Conservation (phyloP, 139 green algal genomes). For the Micractinium sp. region DNA sequence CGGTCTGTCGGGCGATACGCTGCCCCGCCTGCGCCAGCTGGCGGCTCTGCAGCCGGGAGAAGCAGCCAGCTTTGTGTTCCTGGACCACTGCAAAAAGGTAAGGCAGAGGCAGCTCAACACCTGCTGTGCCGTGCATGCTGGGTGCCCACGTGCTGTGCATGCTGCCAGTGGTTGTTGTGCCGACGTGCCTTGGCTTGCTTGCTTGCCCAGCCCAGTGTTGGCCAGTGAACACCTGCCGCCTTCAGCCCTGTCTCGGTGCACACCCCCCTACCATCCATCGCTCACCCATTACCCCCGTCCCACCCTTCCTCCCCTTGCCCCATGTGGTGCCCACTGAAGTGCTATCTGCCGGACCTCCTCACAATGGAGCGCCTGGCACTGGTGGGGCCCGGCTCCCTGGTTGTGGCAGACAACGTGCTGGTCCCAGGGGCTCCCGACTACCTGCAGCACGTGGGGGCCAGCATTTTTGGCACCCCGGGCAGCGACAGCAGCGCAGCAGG, state of each 20-base stretch:
- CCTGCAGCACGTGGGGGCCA: not conserved
- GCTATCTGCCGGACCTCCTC: constrained; percentile 19
- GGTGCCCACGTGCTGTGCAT: too few relatives aligned
- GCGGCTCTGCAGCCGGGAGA: not conserved
- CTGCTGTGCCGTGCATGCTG: not conserved
- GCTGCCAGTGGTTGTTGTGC: too few relatives aligned
- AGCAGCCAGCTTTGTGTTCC: not conserved
- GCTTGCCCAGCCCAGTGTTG: too few relatives aligned
- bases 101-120: not conserved
- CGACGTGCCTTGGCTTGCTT: not conserved
- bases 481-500: not conserved
- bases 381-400: constrained; percentile 1
- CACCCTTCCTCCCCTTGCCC: not conserved
- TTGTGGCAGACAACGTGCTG: constrained; percentile 29
- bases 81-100: constrained; percentile 27
- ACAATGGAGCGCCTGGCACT: constrained; percentile 12
- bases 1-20: not conserved
- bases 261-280: not conserved
- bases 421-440: constrained; percentile 12
- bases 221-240: too few relatives aligned
- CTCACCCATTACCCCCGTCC: not conserved
- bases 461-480: not conserved
- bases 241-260: too few relatives aligned
- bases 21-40: constrained; percentile 6
- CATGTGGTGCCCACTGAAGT: not conserved